Evolutionary conservation across 2,329 filamentous ascomycete genomes (phyloP), one percentile per base, ranked within the genome.

Genomic region (Colletotrichum sp.): DNA sequence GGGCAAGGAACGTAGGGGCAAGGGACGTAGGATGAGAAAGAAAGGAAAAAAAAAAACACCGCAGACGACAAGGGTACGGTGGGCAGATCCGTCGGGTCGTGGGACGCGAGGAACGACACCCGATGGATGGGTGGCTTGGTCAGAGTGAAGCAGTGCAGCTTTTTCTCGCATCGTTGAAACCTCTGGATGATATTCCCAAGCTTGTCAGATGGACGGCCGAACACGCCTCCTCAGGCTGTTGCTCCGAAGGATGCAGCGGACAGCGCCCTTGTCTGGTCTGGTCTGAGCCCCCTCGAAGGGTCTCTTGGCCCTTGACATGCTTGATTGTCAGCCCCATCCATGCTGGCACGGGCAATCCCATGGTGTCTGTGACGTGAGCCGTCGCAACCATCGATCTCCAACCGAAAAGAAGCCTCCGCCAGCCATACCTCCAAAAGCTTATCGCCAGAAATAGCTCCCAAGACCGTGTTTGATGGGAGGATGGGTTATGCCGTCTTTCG

Each of bases 311-410:
- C 63, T 67, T 28, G 72, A 24, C 58, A 55, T 62, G 61, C 55
- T 74, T 34, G 72, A 28, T 56, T 52, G 55, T 34, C 52, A 55
- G 68, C 69, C 61, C 69, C 73, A 63, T 67, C 43, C 69, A 58
- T 66, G 59, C 34, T 69, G 65, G 71, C 74, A 76, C 71, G 52
- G 74, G 65, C 65, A 28, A 61, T 74, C 61, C 65, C 64, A 68
- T 62, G 73, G 56, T 59, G 56, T 55, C 68, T 77, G 75, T 73
- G 69, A 76, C 75, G 38, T 66, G 72, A 76, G 68, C 58, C 73
- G 75, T 77, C 73, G 73, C 75, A 66, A 64, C 65, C 75, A 73
- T 62, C 59, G 55, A 76, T 77, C 69, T 76, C 63, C 58, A 28
- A 67, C 36, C 56, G 63, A 58, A 55, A 52, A 58, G 56, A 43